These are phyloP conservation scores for Fraxinus pennsylvanica DNA, from an alignment of 257 asterid genomes.

Conservation along the genomic window DNA sequence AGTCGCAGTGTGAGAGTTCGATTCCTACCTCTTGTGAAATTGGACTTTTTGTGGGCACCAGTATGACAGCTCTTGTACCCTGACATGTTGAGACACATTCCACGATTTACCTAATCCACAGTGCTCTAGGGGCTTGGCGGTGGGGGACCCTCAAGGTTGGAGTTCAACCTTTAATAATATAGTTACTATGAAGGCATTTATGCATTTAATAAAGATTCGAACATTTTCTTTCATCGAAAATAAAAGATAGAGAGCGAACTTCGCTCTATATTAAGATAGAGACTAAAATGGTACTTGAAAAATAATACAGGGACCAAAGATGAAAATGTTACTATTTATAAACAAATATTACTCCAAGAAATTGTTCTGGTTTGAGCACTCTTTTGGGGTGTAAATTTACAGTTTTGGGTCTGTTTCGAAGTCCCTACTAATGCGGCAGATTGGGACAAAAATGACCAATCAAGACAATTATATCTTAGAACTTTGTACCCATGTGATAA, in stretches of 20 bases:
- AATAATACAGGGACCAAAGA: neutral
- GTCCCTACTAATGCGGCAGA: neutral
- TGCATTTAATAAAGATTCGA: neutral
- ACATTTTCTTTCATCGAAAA: neutral
- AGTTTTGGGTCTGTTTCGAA: neutral
- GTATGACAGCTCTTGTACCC: too few species aligned
- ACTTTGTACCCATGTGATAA: constrained; percentile 1
- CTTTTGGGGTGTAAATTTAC: neutral
- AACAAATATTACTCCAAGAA: neutral
- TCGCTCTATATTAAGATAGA: neutral
- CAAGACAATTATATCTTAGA: neutral
- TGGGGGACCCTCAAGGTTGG: too few species aligned
- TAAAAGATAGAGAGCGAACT: neutral
- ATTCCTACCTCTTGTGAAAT: too few species aligned
- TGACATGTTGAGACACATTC: too few species aligned
- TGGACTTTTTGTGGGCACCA: too few species aligned
- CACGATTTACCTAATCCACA: too few species aligned
- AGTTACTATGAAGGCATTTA: too few species aligned
- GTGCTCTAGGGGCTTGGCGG: too few species aligned
- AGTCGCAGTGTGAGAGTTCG: too few species aligned
- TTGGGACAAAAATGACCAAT: constrained; percentile 5
- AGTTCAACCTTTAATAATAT: too few species aligned
- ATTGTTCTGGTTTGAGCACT: neutral
- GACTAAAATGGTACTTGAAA: neutral
- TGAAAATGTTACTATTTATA: neutral